These are phyloP conservation scores for Magnaporthiopsis poae DNA, from an alignment of 2,329 filamentous ascomycete species.

Conservation along the genomic window DNA sequence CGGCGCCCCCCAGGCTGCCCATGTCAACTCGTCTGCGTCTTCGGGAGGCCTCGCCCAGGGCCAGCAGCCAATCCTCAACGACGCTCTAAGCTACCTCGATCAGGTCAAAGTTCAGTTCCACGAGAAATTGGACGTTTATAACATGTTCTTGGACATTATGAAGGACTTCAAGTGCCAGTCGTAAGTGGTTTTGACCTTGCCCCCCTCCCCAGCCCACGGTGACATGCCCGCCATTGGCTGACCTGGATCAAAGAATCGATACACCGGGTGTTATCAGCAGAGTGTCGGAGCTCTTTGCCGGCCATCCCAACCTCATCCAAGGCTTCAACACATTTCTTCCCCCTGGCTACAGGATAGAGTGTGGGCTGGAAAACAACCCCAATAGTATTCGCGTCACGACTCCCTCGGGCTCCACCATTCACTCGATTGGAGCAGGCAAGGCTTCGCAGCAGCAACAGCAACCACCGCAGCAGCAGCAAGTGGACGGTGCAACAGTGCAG, in stretches of 20 bases:
- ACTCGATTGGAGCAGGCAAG: conserved; percentile 59
- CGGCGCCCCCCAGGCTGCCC: conserved; percentile 28
- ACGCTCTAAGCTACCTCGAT: conserved; percentile 87
- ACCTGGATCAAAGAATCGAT: conserved; percentile 59
- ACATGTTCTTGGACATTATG: conserved; percentile 96
- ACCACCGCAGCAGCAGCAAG: conserved; percentile 21
- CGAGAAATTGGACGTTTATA: conserved; percentile 94
- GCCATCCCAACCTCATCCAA: conserved; percentile 89
- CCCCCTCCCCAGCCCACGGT: no score
- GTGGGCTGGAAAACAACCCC: conserved; percentile 83
- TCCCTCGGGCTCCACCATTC: conserved; percentile 91
- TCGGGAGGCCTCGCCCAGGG: conserved; percentile 59
- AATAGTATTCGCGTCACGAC: conserved; percentile 96
- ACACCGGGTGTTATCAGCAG: conserved; percentile 95
- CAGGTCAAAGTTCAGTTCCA: conserved; percentile 98
- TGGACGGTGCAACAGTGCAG: conserved; percentile 31
- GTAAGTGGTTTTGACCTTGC: conserved; percentile 37
- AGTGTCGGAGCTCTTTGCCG: conserved; percentile 89
- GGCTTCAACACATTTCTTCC: conserved; percentile 97
- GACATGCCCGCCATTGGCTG: conserved; percentile 9
- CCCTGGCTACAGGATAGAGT: conserved; percentile 92
- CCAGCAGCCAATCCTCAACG: conserved; percentile 74
- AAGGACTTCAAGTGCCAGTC: conserved; percentile 99
- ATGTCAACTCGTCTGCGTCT: conserved; percentile 30
- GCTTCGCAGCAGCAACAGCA: conserved; percentile 24